These are phyloP conservation scores for Diaporthe sp. DNA, from an alignment of 2,329 filamentous ascomycete genomes.

Conservation along the genomic window DNA sequence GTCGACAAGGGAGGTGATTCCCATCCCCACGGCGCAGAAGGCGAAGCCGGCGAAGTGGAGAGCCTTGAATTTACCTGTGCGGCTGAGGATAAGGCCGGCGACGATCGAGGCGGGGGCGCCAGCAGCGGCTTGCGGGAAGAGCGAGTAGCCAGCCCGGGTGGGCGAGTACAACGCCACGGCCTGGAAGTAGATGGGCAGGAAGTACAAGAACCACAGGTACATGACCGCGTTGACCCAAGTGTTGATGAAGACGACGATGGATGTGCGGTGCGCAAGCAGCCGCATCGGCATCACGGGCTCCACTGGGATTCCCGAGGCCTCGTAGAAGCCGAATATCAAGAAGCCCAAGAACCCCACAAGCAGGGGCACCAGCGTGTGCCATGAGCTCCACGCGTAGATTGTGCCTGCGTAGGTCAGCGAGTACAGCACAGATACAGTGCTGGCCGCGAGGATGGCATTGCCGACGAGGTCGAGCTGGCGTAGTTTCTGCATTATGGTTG, in stretches of 20 bases:
- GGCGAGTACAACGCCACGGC: constrained; percentile 49
- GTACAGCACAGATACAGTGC: constrained; percentile 8
- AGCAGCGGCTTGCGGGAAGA: constrained; percentile 42
- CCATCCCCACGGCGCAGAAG: constrained; percentile 50
- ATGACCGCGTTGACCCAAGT: constrained; percentile 53
- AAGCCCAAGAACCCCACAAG: constrained; percentile 53
- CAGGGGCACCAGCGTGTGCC: not conserved
- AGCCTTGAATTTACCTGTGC: constrained; percentile 35
- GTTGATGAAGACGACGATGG: constrained; percentile 45
- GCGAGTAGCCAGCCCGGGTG: constrained; percentile 43
- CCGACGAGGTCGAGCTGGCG: constrained; percentile 3
- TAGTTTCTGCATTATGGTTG: not conserved
- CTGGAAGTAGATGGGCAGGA: constrained; percentile 58
- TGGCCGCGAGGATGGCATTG: constrained; percentile 1
- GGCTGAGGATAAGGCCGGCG: constrained; percentile 43
- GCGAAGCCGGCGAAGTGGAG: constrained; percentile 45
- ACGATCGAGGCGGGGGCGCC: constrained; percentile 35
- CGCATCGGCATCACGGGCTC: constrained; percentile 55
- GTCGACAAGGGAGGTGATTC: constrained; percentile 53
- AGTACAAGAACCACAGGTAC: constrained; percentile 50
- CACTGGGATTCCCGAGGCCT: constrained; percentile 41
- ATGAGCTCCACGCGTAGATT: constrained; percentile 22
- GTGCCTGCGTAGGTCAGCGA: constrained; percentile 12
- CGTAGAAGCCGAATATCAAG: constrained; percentile 50
- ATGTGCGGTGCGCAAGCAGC: constrained; percentile 58